Evolutionary conservation across 1,284 basidiomycete genomes (phyloP).

Genomic region (Cystobasidium sp.): DNA sequence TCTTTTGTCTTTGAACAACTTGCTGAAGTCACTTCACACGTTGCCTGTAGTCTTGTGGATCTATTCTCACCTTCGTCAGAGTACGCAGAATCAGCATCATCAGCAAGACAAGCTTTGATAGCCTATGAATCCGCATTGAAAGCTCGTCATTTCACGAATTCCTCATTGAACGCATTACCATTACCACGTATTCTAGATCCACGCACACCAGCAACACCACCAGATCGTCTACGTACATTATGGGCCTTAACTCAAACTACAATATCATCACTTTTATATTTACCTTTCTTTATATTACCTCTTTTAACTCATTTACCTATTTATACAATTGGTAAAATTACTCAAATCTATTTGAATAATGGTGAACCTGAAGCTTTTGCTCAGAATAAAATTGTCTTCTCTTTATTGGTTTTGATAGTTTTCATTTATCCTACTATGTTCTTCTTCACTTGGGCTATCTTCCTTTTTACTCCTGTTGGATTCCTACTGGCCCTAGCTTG

Average conservation of each 20-base stretch:
- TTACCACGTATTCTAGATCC: conserved; percentile 80
- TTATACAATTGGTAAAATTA: conserved; percentile 69
- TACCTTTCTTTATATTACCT: conserved; percentile 86
- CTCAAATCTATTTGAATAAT: conserved; percentile 65
- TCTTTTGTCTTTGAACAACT: too few species aligned
- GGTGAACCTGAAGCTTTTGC: conserved; percentile 68
- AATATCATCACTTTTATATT: conserved; percentile 67
- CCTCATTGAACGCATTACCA: conserved; percentile 73
- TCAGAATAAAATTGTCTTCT: conserved; percentile 87
- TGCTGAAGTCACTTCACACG: too few species aligned
- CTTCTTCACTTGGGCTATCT: conserved; percentile 77
- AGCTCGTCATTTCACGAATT: conserved; percentile 78
- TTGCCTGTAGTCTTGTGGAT: conserved; percentile 48
- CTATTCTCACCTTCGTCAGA: conserved; percentile 49
- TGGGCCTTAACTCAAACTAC: conserved; percentile 76
- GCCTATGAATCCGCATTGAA: conserved; percentile 86
- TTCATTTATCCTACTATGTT: conserved; percentile 81
- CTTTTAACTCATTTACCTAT: conserved; percentile 79
- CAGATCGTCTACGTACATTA: conserved; percentile 79
- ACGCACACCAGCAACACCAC: conserved; percentile 66
- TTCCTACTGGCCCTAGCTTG: conserved; percentile 55
- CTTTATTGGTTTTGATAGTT: conserved; percentile 69
- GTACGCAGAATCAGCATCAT: conserved; percentile 62
- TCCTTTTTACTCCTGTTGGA: conserved; percentile 69
- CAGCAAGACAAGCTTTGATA: conserved; percentile 71